phyloP scores from a whole-genome alignment of 2,329 filamentous ascomycete species.

The Aspergillus sp. region DNA sequence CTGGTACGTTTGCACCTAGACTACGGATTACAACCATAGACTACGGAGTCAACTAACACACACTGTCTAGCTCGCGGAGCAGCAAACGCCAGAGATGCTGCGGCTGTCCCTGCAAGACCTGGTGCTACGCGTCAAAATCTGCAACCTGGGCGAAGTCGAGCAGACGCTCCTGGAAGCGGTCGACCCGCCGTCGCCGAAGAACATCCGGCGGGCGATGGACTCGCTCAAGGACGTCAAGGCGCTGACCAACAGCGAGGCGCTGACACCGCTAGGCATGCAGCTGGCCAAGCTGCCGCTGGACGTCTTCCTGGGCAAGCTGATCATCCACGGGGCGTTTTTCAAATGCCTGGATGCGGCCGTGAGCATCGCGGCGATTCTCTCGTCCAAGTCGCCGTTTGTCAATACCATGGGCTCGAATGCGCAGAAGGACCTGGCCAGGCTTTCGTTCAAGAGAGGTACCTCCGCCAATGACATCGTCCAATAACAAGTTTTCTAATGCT shows the following conservation, averaged over 20 bases:
- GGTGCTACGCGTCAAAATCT: slow-evolving; percentile 93
- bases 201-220: slow-evolving; percentile 86
- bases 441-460: slow-evolving; percentile 64
- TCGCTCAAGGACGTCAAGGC: slow-evolving; percentile 89
- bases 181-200: slow-evolving; percentile 82
- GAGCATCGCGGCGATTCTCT: slow-evolving; percentile 85
- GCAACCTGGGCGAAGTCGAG: slow-evolving; percentile 88
- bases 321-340: slow-evolving; percentile 77
- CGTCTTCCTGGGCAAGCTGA: slow-evolving; percentile 88
- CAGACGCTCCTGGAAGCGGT: slow-evolving; percentile 78
- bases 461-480: no score
- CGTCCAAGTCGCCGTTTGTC: slow-evolving; percentile 88
- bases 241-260: slow-evolving; percentile 66
- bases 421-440: slow-evolving; percentile 70
- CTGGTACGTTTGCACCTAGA: slow-evolving; percentile 32
- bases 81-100: slow-evolving; percentile 94
- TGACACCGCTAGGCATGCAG: slow-evolving; percentile 79
- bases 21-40: no score
- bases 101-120: slow-evolving; percentile 88
- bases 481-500: no score
- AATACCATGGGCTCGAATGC: slow-evolving; percentile 74
- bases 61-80: slow-evolving; percentile 66
- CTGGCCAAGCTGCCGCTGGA: slow-evolving; percentile 83
- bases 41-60: no score
- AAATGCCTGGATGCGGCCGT: slow-evolving; percentile 84